Conservation (phyloP, 345 rosid genomes). For the Corchorus olitorius region DNA sequence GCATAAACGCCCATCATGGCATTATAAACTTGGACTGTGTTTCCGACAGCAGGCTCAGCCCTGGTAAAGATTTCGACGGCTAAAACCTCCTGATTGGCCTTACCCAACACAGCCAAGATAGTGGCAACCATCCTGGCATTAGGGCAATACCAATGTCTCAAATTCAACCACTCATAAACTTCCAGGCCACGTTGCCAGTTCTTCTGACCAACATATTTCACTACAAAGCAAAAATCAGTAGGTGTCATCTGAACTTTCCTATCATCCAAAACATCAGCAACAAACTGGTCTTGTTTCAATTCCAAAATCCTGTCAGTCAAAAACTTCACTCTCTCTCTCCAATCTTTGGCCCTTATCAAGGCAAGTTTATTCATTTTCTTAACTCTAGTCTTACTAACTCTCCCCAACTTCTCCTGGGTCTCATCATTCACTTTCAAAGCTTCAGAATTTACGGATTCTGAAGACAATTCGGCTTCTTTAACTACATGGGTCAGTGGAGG, state of each 20-base stretch:
- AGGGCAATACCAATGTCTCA: constrained; percentile 81
- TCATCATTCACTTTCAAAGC: constrained; percentile 34
- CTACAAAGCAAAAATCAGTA: constrained; percentile 81
- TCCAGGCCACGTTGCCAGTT: constrained; percentile 94
- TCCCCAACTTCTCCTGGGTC: constrained; percentile 42
- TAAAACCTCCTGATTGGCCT: constrained; percentile 73
- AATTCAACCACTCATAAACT: constrained; percentile 94
- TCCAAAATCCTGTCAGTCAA: constrained; percentile 65
- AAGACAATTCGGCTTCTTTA: constrained; percentile 31
- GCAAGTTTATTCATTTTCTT: constrained; percentile 90
- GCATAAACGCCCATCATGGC: constrained; percentile 98
- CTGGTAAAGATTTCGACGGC: constrained; percentile 79
- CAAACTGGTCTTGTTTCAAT: constrained; percentile 60
- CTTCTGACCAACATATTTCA: constrained; percentile 77
- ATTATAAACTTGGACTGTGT: constrained; percentile 84
- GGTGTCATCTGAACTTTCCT: constrained; percentile 87
- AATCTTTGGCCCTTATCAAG: constrained; percentile 77
- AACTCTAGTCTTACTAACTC: constrained; percentile 54
- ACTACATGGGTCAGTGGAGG: constrained; percentile 20
- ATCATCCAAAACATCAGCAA: constrained; percentile 78
- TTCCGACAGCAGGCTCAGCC: constrained; percentile 59
- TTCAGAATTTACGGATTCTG: constrained; percentile 4
- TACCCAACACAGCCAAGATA: constrained; percentile 79
- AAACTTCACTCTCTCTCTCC: constrained; percentile 82
- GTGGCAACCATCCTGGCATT: constrained; percentile 85